Conservation (phyloP, 805 yeast species). For the Barnettozyma populi region DNA sequence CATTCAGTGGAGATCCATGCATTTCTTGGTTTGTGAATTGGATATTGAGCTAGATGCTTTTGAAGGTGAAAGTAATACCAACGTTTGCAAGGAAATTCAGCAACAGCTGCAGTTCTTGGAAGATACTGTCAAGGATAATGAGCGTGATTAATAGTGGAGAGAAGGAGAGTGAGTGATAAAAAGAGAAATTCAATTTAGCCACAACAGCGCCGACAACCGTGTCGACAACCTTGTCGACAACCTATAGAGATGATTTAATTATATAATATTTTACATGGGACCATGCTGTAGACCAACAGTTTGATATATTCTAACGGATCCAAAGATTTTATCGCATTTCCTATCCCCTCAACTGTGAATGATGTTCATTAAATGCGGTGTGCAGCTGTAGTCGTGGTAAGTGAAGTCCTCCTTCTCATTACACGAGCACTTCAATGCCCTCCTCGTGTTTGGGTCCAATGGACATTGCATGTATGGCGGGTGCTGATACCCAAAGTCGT, state of each 20-base stretch:
- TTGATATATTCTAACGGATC: no score
- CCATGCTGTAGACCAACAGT: no score
- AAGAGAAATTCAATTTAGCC: not conserved
- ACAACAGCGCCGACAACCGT: no score
- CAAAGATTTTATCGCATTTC: no score
- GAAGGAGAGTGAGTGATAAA: not conserved
- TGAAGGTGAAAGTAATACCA: constrained; percentile 34
- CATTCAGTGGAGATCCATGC: constrained; percentile 56
- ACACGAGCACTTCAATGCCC: constrained; percentile 64
- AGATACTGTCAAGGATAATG: constrained; percentile 33
- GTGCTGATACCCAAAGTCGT: constrained; percentile 77
- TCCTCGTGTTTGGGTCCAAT: constrained; percentile 51
- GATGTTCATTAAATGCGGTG: constrained; percentile 46
- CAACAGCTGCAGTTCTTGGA: constrained; percentile 41
- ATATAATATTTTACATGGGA: no score
- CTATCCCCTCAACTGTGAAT: not conserved
- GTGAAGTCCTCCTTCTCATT: constrained; percentile 68
- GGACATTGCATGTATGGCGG: constrained; percentile 78
- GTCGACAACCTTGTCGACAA: no score
- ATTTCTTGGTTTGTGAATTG: constrained; percentile 46
- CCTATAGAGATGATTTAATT: no score
- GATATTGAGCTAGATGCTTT: constrained; percentile 41
- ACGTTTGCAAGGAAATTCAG: constrained; percentile 45
- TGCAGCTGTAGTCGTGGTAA: constrained; percentile 65
- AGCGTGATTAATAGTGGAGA: constrained; percentile 20